phyloP scores from a whole-genome alignment of 2,329 filamentous ascomycete genomes.

The Sclerotinia spermophila region DNA sequence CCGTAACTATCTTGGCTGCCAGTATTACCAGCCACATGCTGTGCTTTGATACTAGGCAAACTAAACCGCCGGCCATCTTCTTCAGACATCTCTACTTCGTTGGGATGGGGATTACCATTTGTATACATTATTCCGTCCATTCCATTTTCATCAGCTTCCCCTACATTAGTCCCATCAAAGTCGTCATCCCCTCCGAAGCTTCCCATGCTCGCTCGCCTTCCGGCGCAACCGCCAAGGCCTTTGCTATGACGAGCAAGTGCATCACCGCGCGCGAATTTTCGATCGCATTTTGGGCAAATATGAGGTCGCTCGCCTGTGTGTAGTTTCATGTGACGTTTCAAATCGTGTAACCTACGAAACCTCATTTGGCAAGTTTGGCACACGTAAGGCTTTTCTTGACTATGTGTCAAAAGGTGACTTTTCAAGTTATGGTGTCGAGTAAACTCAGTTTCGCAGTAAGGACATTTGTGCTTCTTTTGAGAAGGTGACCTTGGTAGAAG shows the following conservation, averaged over 20 bases:
- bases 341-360: conserved; percentile 87
- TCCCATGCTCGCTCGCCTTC: conserved; percentile 79
- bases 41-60: conserved; percentile 70
- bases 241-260: conserved; percentile 93
- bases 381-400: conserved; percentile 95
- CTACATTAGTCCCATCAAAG: conserved; percentile 52
- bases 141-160: conserved; percentile 51
- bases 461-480: conserved; percentile 91
- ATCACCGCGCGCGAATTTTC: conserved; percentile 92
- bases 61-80: conserved; percentile 62
- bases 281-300: conserved; percentile 89
- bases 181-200: conserved; percentile 80
- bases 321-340: conserved; percentile 94
- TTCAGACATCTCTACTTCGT: conserved; percentile 58
- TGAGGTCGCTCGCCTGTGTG: conserved; percentile 96
- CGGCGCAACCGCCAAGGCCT: conserved; percentile 91
- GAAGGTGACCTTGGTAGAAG: conserved; percentile 64
- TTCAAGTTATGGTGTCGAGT: conserved; percentile 97
- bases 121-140: conserved; percentile 55
- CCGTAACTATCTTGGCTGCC: conserved; percentile 38
- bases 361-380: conserved; percentile 91
- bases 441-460: conserved; percentile 94
- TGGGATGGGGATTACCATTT: conserved; percentile 44
- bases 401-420: conserved; percentile 94
- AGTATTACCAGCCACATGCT: conserved; percentile 56